Percentiles rank a stretch among this genome's conserved stretches.
These are phyloP conservation scores for Naganishia sp. DNA, from an alignment of 1,284 basidiomycete species.

Conservation along the genomic window DNA sequence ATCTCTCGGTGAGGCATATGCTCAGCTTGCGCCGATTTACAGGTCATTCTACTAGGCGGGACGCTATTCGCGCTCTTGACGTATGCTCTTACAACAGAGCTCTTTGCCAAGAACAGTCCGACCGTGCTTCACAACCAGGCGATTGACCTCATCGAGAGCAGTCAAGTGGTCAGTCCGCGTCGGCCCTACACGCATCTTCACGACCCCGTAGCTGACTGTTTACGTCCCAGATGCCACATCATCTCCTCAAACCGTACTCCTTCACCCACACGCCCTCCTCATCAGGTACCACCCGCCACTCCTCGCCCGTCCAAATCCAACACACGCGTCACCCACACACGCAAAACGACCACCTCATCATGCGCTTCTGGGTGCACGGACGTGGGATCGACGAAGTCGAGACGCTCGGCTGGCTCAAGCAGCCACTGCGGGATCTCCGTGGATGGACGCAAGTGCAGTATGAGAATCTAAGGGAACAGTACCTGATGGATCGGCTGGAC, in stretches of 20 bases:
- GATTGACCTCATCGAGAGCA: conserved; percentile 77
- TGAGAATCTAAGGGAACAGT: conserved; percentile 24
- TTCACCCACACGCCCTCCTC: conserved; percentile 52
- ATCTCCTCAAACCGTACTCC: conserved; percentile 51
- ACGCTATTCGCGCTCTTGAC: conserved; percentile 75
- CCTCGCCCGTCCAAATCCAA: conserved; percentile 46
- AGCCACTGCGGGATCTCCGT: conserved; percentile 19
- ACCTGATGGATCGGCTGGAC: conserved; percentile 23
- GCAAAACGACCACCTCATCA: conserved; percentile 50
- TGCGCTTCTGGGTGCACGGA: conserved; percentile 54
- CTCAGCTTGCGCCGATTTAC: background rate
- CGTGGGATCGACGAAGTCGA: conserved; percentile 49
- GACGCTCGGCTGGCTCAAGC: conserved; percentile 39
- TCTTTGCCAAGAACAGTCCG: conserved; percentile 90
- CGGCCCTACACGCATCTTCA: conserved; percentile 34
- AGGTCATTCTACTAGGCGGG: conserved; percentile 75
- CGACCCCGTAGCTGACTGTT: background rate
- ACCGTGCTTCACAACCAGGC: conserved; percentile 84
- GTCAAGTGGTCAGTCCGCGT: conserved; percentile 60
- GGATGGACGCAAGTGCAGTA: conserved; percentile 1
- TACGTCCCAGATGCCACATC: conserved; percentile 43
- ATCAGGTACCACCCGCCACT: conserved; percentile 47
- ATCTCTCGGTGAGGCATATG: no score
- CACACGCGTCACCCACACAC: conserved; percentile 46
- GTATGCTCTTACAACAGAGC: conserved; percentile 82